Conservation (phyloP, 495 filamentous ascomycete genomes). For the Letharia lupina region DNA sequence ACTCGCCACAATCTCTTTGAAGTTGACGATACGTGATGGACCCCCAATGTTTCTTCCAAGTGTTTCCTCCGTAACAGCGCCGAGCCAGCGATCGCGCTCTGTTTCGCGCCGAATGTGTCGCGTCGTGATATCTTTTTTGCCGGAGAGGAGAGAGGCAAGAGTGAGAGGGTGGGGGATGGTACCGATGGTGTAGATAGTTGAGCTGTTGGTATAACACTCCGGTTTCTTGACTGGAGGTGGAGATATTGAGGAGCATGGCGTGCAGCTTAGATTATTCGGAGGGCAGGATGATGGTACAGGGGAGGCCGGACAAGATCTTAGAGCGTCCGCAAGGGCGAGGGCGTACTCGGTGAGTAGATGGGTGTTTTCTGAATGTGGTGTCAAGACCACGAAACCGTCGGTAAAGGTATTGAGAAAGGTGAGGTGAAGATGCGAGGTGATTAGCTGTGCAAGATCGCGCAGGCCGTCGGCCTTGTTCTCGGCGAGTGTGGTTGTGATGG, state of each 20-base stretch:
- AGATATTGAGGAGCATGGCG: conserved; percentile 55
- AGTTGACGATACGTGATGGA: conserved; percentile 55
- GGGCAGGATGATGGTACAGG: conserved; percentile 76
- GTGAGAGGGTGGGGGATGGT: conserved; percentile 89
- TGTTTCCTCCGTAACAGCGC: conserved; percentile 59
- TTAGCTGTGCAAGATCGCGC: conserved; percentile 57
- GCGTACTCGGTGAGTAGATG: conserved; percentile 63
- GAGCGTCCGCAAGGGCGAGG: conserved; percentile 57
- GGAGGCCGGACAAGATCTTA: conserved; percentile 62
- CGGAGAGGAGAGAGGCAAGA: conserved; percentile 50
- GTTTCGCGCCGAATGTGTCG: conserved; percentile 67
- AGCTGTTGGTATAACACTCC: conserved; percentile 49
- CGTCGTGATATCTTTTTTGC: conserved; percentile 47
- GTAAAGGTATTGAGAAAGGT: conserved; percentile 76
- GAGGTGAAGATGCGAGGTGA: conserved; percentile 78
- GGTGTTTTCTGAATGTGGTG: conserved; percentile 64
- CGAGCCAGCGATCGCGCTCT: conserved; percentile 73
- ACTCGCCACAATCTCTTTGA: conserved; percentile 76
- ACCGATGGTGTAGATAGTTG: conserved; percentile 67
- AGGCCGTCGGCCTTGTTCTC: conserved; percentile 50
- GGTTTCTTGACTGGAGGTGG: conserved; percentile 51
- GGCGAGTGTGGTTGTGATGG: conserved; percentile 53
- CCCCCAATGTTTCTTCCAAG: conserved; percentile 51
- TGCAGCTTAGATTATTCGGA: conserved; percentile 66
- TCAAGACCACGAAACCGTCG: conserved; percentile 67